Evolutionary conservation across 495 filamentous ascomycete species (phyloP), one percentile per base, ranked within the genome.

Genomic region (Penicillium manginii): DNA sequence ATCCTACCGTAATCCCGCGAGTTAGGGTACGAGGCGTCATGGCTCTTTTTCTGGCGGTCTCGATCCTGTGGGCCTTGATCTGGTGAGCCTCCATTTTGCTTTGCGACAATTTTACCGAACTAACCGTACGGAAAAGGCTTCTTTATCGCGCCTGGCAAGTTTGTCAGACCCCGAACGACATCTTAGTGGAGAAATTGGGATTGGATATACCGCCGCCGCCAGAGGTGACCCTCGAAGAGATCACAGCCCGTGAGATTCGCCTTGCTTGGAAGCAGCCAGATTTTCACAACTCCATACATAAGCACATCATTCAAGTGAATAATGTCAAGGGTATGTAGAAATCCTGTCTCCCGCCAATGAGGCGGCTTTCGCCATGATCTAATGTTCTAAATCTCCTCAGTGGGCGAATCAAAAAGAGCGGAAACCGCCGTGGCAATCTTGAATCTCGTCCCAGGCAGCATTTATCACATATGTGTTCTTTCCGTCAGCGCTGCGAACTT

Each of bases 291-390:
- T 88, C 90, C 12, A 88, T 93, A 51, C 81, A 89, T 14, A 94
- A 92, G 75, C 91, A 96, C 69, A 84, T 93, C 21, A 92, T 98
- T 37, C 90, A 96, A 63, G 86, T 97, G 54, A 98, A 98, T 68
- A 93, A 93, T 33, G 86, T 91, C 33, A 92, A 92, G 76, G 90
- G 92, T 96, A 73, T 42, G 50, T 2, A 8, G 11, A 2, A 40
- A 22, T 37, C 10, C 15, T 9, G 18, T 21, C 46, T 29, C 22
- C 35, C 10, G 9, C 4, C 17, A 7, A 23, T 21, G 10, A 45
- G n/a, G 9, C 18, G 19, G 11, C n/a, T 23, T 37, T 23, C 35
- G 8, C 5, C n/a, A 23, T 18, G 9, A 37, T 17, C 63, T 69
- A 64, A 73, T 17, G 45, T 57, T 18, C 35, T 57, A 50, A 47